Base-by-base conservation (phyloP, 805 yeast genomes). In the Candida bentonensis region DNA sequence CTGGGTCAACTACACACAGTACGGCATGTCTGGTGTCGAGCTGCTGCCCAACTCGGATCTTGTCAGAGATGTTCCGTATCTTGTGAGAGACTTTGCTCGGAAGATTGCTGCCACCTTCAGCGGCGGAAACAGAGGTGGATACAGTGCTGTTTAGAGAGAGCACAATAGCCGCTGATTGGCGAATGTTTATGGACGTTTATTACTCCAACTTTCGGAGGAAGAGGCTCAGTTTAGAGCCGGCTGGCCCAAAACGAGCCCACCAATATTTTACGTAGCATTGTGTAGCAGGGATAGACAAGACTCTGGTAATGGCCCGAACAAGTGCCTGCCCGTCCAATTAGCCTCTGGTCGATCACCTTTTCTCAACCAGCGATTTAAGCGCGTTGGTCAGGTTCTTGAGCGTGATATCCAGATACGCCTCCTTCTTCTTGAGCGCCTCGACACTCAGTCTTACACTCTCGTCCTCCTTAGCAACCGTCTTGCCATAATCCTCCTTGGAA, bases 101-200 rank as follows among this genome's bases (percentile, higher is more conserved):
- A 95, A 88, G 62, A 69, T 88, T 3, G 65, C 76, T 36, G 74
- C 73, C 42, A 85, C 88, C 26, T 69, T 79, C 44, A 80, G 88
- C 4, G 72, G 77, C 21, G 65, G 73, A 40, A 67, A 69, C 53
- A 73, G 95, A 59, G 94, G 94, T 22, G 97, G 95, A 17, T 89
- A 92, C 61, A 79, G 94, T 57, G 97, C 96, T 27, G 94, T 92
- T 9, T 88, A 68, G 17, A 4, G 27, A 7, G 13, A n/a, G n/a
- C n/a, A n/a, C n/a, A n/a, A n/a, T n/a, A n/a, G n/a, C n/a, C n/a
- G n/a, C n/a, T n/a, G n/a, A n/a, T n/a, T n/a, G n/a, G n/a, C n/a
- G n/a, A n/a, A n/a, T n/a, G n/a, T n/a, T n/a, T n/a, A n/a, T n/a
- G n/a, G n/a, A n/a, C n/a, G n/a, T n/a, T n/a, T n/a, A n/a, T n/a